Evolutionary conservation across 768 basidiomycete species (phyloP), one percentile per base, ranked within the genome.

Genomic region (Mycena alexandri): DNA sequence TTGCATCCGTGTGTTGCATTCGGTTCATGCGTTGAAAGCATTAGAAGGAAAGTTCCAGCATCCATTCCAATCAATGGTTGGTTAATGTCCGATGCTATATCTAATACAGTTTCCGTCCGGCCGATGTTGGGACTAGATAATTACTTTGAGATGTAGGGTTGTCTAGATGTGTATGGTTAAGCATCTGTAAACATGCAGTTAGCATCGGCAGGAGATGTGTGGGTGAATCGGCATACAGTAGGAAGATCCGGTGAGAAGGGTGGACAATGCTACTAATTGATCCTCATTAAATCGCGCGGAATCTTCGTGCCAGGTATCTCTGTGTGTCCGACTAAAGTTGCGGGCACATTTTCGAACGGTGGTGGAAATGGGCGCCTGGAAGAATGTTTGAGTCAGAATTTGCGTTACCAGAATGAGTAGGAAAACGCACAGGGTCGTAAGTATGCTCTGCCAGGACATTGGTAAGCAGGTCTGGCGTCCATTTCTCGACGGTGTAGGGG

Each of bases 401-500:
- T 2, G 42, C 38, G 72, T 56, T 42, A 33, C 36, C 48, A 56
- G n/a, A 5, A 44, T 24, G 34, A 51, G 11, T 36, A 51, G 12
- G 14, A 2, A 5, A 2, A 73, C 85, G 65, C 68, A 91, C 90
- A 14, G 95, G 96, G 74, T 96, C 94, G 67, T 95, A 93, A 2
- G 92, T 90, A 76, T 95, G 92, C 72, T 93, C 91, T 12, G 90
- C 90, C 61, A 96, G 82, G 21, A 93, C 86, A 66, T 87, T 90
- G 43, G 93, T 91, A 68, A 96, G 80, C 48, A 98, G 84, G 52
- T 90, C 89, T 0, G 96, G 94, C 87, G 97, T 90, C 92, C 96
- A 99, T 69, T 90, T 89, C 74, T 97, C 97, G 16, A 98, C 92
- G 2, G 95, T 96, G 79, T 98, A 98, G 0, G 97, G 97, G 76